Evolutionary conservation across 805 yeast species (phyloP).

Genomic region (Lipomyces starkeyi): DNA sequence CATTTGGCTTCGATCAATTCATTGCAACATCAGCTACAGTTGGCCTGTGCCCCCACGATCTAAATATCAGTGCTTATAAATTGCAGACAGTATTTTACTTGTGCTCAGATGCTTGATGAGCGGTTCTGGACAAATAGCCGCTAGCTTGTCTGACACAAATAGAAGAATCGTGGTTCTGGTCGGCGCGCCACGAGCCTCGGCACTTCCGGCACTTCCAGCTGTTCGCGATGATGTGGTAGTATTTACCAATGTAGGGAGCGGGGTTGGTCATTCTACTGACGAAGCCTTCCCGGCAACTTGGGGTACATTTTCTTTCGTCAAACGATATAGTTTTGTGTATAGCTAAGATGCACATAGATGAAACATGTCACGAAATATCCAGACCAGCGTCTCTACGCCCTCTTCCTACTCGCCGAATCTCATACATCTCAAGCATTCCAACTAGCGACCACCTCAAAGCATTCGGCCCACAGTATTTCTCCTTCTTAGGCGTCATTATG

Average conservation of each 20-base stretch:
- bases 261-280: background rate
- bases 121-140: background rate
- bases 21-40: too few species aligned
- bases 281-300: background rate
- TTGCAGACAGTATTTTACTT: background rate
- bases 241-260: background rate
- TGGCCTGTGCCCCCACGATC: too few species aligned
- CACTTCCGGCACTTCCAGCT: background rate
- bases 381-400: background rate
- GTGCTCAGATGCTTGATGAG: conserved; percentile 14
- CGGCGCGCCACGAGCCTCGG: conserved; percentile 18
- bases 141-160: background rate
- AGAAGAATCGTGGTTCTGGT: conserved; percentile 10
- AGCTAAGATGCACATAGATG: background rate
- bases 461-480: conserved; percentile 19
- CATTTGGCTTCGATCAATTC: too few species aligned
- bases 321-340: background rate
- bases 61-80: background rate
- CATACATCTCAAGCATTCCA: conserved; percentile 20
- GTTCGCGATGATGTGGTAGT: background rate
- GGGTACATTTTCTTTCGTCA: background rate
- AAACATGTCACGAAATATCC: background rate
- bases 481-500: conserved; percentile 19
- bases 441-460: conserved; percentile 8
- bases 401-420: background rate